Evolutionary conservation across 257 asterid species (phyloP), one percentile per base, ranked within the genome.

Genomic region (Plantago ovata): DNA sequence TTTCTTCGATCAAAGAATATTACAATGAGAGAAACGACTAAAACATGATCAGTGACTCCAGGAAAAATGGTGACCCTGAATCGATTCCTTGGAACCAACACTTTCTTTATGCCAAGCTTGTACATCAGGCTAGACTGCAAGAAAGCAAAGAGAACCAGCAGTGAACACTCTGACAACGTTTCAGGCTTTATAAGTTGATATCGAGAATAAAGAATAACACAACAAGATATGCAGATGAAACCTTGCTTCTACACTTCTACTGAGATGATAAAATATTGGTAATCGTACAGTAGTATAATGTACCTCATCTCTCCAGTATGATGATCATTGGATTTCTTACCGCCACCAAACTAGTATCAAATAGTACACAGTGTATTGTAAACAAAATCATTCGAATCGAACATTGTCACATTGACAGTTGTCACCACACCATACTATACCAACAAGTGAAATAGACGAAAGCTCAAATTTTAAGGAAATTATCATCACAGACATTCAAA

Each of bases 61-160:
- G 97, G 98, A 58, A 92, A 88, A 50, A 92, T 58, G 13, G 98
- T 88, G 11, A 77, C 87, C 39, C 95, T 87, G 71, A 92, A 88
- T 49, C 95, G 72, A 64, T 62, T 89, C 77, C 97, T 79, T 1
- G 86, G 83, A 54, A 85, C 82, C 56, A 84, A 88, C 40, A 75
- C 54, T 62, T 75, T 77, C 67, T 67, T 58, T 8, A 79, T 58
- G 33, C 98, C 98, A 14, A 92, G 84, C 67, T 80, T 82, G 80
- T 88, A 69, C 98, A 85, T 88, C 6, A 85, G 94, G 77, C 97
- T 85, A 14, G 80, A 82, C 98, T 92, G 95, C 87, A 79, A 47
- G 36, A 66, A 41, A 57, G 63, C 28, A 64, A 71, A 68, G 11
- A 6, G 11, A 11, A 53, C 19, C 3, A 13, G 42, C 20, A 16